Conservation (phyloP, 495 filamentous ascomycete species). For the Pyrenula aspistea region DNA sequence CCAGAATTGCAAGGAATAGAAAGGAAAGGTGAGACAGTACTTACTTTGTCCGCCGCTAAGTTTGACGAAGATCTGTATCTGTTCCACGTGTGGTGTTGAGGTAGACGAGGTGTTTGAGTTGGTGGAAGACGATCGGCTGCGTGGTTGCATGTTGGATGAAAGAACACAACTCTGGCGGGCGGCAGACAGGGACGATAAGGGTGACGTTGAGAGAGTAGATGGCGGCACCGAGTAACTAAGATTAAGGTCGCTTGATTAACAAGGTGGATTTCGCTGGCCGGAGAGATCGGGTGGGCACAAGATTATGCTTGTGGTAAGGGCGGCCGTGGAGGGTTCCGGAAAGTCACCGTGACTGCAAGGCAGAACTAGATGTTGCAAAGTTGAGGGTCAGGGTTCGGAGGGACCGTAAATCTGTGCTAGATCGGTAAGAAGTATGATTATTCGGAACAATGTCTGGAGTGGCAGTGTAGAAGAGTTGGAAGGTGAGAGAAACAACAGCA, state of each 20-base stretch:
- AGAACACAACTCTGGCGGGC: neutral
- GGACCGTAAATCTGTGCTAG: too few relatives aligned
- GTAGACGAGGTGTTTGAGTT: neutral
- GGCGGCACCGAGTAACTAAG: neutral
- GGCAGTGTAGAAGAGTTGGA: neutral
- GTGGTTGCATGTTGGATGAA: neutral
- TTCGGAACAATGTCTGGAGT: neutral
- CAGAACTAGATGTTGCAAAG: too few relatives aligned
- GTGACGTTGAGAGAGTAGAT: neutral
- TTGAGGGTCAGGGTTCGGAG: too few relatives aligned
- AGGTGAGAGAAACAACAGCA: neutral
- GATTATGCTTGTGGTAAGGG: too few relatives aligned
- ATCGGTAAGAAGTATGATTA: too few relatives aligned
- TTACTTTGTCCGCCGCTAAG: neutral
- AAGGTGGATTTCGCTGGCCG: neutral
- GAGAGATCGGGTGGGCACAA: neutral
- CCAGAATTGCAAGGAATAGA: neutral
- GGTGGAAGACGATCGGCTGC: neutral
- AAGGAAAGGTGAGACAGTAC: neutral
- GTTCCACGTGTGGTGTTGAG: neutral
- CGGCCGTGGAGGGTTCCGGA: neutral
- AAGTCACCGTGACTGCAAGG: neutral
- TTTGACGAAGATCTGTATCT: constrained; percentile 1
- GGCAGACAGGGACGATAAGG: neutral
- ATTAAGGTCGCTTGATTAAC: neutral